Conservation (phyloP, 2,329 filamentous ascomycete species). For the Endoconidiophora polonica region DNA sequence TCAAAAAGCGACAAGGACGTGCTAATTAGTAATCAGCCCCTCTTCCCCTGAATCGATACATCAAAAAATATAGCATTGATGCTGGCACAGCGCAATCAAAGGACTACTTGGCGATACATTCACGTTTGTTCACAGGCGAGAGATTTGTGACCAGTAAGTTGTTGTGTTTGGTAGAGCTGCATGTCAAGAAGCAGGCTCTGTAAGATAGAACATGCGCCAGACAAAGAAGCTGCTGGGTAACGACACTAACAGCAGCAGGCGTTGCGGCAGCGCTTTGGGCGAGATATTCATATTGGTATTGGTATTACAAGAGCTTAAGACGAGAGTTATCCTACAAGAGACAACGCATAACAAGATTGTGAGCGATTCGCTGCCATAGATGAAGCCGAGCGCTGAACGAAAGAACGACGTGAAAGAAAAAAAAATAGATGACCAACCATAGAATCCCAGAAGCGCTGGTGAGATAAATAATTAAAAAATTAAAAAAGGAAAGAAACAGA, state of each 20-base stretch:
- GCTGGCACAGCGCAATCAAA: too few relatives aligned
- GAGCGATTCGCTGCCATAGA: not conserved
- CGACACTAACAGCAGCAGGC: too few relatives aligned
- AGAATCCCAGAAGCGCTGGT: too few relatives aligned
- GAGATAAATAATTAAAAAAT: not conserved
- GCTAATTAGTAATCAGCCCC: too few relatives aligned
- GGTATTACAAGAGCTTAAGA: slow-evolving; percentile 12
- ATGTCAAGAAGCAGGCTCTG: not conserved
- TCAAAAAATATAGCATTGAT: too few relatives aligned
- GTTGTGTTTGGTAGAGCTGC: too few relatives aligned
- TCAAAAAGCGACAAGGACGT: too few relatives aligned
- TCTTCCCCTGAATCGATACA: too few relatives aligned
- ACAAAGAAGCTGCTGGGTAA: too few relatives aligned
- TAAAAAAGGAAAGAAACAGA: not conserved
- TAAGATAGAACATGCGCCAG: not conserved
- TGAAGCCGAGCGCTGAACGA: not conserved
- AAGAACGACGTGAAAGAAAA: not conserved
- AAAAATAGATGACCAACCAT: too few relatives aligned
- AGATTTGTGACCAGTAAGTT: too few relatives aligned
- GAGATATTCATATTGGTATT: not conserved
- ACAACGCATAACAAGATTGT: not conserved
- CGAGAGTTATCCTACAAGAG: slow-evolving; percentile 4
- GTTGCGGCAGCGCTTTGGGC: too few relatives aligned
- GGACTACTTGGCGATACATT: not conserved
- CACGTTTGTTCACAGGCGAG: not conserved